Base-by-base conservation (phyloP, 768 basidiomycete species). In the Leccinum rimulosum region DNA sequence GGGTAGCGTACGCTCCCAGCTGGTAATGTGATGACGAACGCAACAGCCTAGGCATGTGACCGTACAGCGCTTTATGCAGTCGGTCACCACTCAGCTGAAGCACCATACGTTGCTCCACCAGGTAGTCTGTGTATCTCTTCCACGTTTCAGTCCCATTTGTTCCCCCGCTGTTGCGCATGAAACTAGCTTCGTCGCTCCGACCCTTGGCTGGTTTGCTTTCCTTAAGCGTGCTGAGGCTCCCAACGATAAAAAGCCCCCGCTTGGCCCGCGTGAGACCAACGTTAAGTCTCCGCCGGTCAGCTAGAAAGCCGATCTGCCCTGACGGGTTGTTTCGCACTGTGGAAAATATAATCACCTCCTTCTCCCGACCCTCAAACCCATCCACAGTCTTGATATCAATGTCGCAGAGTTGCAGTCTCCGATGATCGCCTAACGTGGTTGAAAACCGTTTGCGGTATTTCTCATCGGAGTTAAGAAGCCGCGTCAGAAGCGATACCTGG, bases 331-430 rank as follows among this genome's bases (percentile, higher is more conserved):
- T 91, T 54, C 95, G 81, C 52, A 95, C 93, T 3, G 93, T 95
- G 45, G 91, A 93, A 72, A 97, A 95, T 47, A 97, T 80, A 62
- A 97, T 91, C 45, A 96, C 85, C 31, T 93, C 89, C 75, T 96
- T 96, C 76, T 97, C 93, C 49, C 93, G 82, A 12, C 94, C 94
- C 72, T 97, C 93, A 71, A 95, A 97, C 19, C 94, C 94, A 66
- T 97, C 94, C 14, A 97, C 94, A 0, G 94, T 96, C 76, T 91
- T 92, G 66, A 96, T 82, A 72, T 96, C 94, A 54, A 97, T 81
- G 54, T 82, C 71, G 0, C 75, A 68, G 7, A 93, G 71, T 63
- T 95, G 86, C 74, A 82, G 76, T 19, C 80, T 84, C 27, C 92
- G 85, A 50, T 80, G 80, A 14, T 80, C 73, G 22, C 93, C 93